Evolutionary conservation across 305 asterid species (phyloP).

Genomic region (Euphrasia arctica): DNA sequence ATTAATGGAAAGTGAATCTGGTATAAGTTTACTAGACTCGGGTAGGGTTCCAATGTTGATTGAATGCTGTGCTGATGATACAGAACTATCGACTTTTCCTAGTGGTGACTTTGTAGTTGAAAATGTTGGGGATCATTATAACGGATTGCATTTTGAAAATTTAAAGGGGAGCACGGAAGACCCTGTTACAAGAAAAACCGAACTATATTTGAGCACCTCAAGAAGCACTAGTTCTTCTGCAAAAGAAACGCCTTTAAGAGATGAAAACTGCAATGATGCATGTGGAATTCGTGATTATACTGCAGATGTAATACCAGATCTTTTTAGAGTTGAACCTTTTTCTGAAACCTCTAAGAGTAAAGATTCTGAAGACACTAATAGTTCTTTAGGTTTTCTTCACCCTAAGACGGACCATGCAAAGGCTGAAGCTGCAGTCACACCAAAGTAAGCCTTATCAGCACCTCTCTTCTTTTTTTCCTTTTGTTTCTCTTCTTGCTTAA

Average conservation of each 20-base stretch:
- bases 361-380: conserved; percentile 28
- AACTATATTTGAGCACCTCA: conserved; percentile 28
- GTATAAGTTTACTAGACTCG: conserved; percentile 23
- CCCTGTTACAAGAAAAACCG: conserved; percentile 29
- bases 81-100: conserved; percentile 26
- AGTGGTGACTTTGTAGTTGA: conserved; percentile 31
- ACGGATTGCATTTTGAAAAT: conserved; percentile 21
- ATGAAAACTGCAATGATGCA: conserved; percentile 31
- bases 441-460: conserved; percentile 39
- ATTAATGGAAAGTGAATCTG: conserved; percentile 26
- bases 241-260: conserved; percentile 29
- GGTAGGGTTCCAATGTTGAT: conserved; percentile 23
- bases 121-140: conserved; percentile 24
- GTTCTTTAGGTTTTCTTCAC: conserved; percentile 29
- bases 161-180: conserved; percentile 27
- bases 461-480: conserved; percentile 1
- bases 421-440: conserved; percentile 31
- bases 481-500: conserved; percentile 15
- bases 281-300: conserved; percentile 31
- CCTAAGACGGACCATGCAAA: conserved; percentile 30
- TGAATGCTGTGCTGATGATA: conserved; percentile 25
- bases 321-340: conserved; percentile 31
- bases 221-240: conserved; percentile 31
- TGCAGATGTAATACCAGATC: conserved; percentile 28
- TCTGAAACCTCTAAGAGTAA: conserved; percentile 28